These are phyloP conservation scores for Silene coronaria DNA, from an alignment of 179 eudicot genomes.

Conservation along the genomic window DNA sequence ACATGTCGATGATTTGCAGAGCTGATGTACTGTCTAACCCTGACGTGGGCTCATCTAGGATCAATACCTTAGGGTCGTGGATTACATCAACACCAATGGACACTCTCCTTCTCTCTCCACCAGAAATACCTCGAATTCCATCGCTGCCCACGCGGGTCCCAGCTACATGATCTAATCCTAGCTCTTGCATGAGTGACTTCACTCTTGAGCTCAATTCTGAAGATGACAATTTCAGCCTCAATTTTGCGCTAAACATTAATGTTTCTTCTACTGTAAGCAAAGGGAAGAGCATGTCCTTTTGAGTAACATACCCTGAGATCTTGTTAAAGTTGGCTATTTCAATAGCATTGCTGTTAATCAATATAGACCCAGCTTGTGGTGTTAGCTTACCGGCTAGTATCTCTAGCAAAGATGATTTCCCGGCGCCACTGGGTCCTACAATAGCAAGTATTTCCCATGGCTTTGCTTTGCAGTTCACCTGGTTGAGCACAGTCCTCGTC, in stretches of 20 bases:
- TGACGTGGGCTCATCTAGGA: constrained; percentile 95
- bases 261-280: constrained; percentile 93
- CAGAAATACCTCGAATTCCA: constrained; percentile 70
- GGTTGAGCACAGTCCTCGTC: constrained; percentile 46
- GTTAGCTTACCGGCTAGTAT: constrained; percentile 76
- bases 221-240: constrained; percentile 47
- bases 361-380: constrained; percentile 57
- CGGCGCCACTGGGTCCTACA: constrained; percentile 97
- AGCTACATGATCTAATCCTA: constrained; percentile 67
- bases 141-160: constrained; percentile 62
- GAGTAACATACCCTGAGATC: constrained; percentile 88
- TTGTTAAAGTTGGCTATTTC: constrained; percentile 56
- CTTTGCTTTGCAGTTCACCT: constrained; percentile 62
- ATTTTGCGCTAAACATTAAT: constrained; percentile 60
- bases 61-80: constrained; percentile 76
- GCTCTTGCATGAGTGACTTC: constrained; percentile 61
- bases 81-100: constrained; percentile 89
- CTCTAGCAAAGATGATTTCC: constrained; percentile 83
- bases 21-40: constrained; percentile 93
- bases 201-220: constrained; percentile 45
- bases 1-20: constrained; percentile 78
- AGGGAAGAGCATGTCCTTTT: constrained; percentile 77
- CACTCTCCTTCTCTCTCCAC: constrained; percentile 89
- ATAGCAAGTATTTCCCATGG: constrained; percentile 96
- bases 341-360: constrained; percentile 48